Percentiles rank a stretch among this genome's conserved stretches.
phyloP scores from a whole-genome alignment of 805 yeast species.

The Suhomyces emberorum region DNA sequence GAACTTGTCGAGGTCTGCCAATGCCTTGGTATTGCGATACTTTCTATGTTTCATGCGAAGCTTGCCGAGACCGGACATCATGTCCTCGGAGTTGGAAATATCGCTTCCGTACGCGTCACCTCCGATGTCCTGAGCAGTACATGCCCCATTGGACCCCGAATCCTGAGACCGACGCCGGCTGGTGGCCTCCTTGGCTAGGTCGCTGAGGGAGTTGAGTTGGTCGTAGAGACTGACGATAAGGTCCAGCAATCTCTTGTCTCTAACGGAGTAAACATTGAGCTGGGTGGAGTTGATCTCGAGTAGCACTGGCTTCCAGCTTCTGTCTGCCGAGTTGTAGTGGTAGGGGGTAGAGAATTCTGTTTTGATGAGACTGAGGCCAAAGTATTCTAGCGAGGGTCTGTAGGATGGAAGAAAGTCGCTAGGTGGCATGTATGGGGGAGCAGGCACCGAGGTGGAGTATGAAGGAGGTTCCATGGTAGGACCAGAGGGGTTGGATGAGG shows the following conservation, averaged over 20 bases:
- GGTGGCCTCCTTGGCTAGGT: constrained; percentile 6
- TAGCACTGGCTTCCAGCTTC: constrained; percentile 36
- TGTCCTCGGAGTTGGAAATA: neutral
- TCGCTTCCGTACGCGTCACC: constrained; percentile 30
- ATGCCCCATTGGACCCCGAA: neutral
- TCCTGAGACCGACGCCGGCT: constrained; percentile 2
- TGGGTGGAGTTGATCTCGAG: constrained; percentile 41
- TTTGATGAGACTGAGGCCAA: constrained; percentile 32
- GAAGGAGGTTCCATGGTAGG: no score
- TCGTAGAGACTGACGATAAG: constrained; percentile 30
- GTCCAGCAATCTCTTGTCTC: constrained; percentile 17
- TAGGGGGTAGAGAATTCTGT: constrained; percentile 39
- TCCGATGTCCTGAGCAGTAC: constrained; percentile 14
- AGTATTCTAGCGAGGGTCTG: constrained; percentile 28
- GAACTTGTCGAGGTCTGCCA: constrained; percentile 18
- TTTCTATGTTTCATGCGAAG: constrained; percentile 17
- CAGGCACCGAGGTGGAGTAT: no score
- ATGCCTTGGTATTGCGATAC: constrained; percentile 11
- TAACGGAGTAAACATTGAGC: constrained; percentile 28
- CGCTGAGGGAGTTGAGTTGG: constrained; percentile 24
- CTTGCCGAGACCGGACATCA: constrained; percentile 13
- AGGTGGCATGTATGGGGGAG: constrained; percentile 23
- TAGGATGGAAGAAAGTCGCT: constrained; percentile 29
- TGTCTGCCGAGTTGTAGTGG: constrained; percentile 21
- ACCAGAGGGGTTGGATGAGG: no score